phyloP scores from a whole-genome alignment of 2,329 filamentous ascomycete genomes.

The Stemphylium vesicarium region DNA sequence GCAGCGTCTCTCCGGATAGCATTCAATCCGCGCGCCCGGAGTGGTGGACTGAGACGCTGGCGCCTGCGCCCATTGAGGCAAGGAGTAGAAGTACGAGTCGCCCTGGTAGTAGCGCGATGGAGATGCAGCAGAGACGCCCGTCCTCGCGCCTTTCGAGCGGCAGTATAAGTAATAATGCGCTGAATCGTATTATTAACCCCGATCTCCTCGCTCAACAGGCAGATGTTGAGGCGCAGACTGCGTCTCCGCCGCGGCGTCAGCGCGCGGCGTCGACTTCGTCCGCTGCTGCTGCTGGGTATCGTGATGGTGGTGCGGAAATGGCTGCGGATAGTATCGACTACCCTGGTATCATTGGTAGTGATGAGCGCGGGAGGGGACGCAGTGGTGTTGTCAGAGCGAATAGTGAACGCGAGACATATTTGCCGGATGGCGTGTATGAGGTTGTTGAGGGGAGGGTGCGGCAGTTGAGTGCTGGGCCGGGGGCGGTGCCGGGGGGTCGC shows the following conservation, averaged over 20 bases:
- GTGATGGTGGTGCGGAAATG: too few relatives aligned
- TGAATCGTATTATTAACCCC: slow-evolving; percentile 4
- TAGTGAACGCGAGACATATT: slow-evolving; percentile 5
- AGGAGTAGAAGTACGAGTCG: slow-evolving; percentile 1
- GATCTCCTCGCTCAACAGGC: background rate
- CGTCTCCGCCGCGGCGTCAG: background rate
- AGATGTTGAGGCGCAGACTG: background rate
- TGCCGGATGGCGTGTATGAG: slow-evolving; percentile 13
- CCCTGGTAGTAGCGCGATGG: background rate
- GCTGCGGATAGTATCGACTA: background rate
- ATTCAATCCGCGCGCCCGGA: slow-evolving; percentile 3
- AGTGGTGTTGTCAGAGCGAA: background rate
- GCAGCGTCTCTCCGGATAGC: slow-evolving; percentile 4
- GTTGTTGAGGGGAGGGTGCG: slow-evolving; percentile 11
- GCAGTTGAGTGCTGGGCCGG: slow-evolving; percentile 3
- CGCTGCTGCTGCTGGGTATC: background rate
- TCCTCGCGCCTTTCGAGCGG: background rate
- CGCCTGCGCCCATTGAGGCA: slow-evolving; percentile 1
- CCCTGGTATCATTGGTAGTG: background rate
- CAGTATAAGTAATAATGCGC: background rate
- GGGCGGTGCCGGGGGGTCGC: background rate
- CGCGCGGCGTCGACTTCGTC: background rate
- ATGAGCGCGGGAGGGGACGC: background rate
- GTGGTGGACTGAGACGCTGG: slow-evolving; percentile 9
- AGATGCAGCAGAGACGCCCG: background rate